Base-by-base conservation (phyloP, 2,329 filamentous ascomycete genomes). In the Sarocladium kiliense region DNA sequence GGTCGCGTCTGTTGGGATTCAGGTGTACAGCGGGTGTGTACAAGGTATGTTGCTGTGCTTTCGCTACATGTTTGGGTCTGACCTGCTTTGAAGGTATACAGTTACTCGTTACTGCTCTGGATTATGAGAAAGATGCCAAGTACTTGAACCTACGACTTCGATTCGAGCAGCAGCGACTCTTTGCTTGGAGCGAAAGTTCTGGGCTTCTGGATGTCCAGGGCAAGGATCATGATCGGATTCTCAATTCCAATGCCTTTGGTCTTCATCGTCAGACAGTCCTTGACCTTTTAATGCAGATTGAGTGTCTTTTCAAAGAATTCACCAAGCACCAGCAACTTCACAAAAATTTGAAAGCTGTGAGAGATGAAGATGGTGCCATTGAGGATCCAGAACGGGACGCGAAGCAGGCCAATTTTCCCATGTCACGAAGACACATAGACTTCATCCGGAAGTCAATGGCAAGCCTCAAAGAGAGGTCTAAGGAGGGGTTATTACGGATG, bases 161-260 rank as follows among this genome's bases (percentile, higher is more conserved):
- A 54, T 76, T 78, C 71, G 76, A 78, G 61, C 74, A 79, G 63
- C 74, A 78, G 58, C 68, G 76, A 23, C 67, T 78, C 14, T 77
- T 76, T 57, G 74, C 74, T 39, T 78, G 76, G 75, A 76, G 74
- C 58, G 75, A 78, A 59, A 74, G 74, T 2, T 77, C 75, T 11
- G 76, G 75, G 9, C 62, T 79, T 18, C 65, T 77, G 12, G 75
- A 77, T 55, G 64, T 77, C 12, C 73, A 75, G 53, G 63, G 61
- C 21, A 68, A 75, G 51, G 68, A 74, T 47, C 62, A 69, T 44
- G 64, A 70, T 34, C 76, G 70, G 56, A 64, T 78, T 3, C 66
- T 74, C 34, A 69, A 74, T 57, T 76, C 75, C 45, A 78, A 78
- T 60, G 70, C 74, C 16, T 78, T 78, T 58, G 68, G 74, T 30